Evolutionary conservation across 495 filamentous ascomycete species (phyloP), one percentile per base, ranked within the genome.

Genomic region (Talaromyces wortmannii): DNA sequence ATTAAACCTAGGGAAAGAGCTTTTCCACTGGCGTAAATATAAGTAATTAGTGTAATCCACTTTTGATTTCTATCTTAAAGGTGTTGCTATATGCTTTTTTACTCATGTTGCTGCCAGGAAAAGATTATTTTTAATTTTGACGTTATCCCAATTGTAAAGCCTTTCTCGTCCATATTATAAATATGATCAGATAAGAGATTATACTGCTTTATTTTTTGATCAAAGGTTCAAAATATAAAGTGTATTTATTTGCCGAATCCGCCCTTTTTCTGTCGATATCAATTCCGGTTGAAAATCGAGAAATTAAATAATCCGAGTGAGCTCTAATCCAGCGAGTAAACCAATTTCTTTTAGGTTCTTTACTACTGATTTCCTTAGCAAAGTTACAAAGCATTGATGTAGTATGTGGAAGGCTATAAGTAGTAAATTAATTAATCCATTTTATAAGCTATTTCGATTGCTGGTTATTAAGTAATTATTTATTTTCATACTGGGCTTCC

Each of bases 91-190:
- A 44, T 17, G 10, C n/a, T 23, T 45, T 23, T 23, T 30, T 45
- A 13, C 52, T 55, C 42, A 55, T 31, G 46, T 45, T 18, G 6
- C 3, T 15, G 42, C 17, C 40, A 15, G 16, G 52, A 36, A 32
- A 58, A 54, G 12, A 58, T 54, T 16, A 42, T 48, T 50, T 43
- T 56, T 6, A 31, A 5, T 30, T 61, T 61, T 10, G 30, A 8
- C 23, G 48, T 44, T 13, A 57, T 18, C 12, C 43, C 18, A 15
- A 59, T 32, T n/a, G 55, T 32, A 42, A 61, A 61, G 23, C 59
- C 59, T 33, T 60, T 60, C 50, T 61, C 31, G 48, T 61, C 57
- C n/a, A 61, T 61, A 44, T 61, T 61, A 31, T 56, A 59, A 12
- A 59, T 59, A 48, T 59, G 11, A n/a, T 52, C 0, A 17, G 48